Evolutionary conservation across 2,329 filamentous ascomycete species (phyloP), one percentile per base, ranked within the genome.

Genomic region (Phoma sp.): DNA sequence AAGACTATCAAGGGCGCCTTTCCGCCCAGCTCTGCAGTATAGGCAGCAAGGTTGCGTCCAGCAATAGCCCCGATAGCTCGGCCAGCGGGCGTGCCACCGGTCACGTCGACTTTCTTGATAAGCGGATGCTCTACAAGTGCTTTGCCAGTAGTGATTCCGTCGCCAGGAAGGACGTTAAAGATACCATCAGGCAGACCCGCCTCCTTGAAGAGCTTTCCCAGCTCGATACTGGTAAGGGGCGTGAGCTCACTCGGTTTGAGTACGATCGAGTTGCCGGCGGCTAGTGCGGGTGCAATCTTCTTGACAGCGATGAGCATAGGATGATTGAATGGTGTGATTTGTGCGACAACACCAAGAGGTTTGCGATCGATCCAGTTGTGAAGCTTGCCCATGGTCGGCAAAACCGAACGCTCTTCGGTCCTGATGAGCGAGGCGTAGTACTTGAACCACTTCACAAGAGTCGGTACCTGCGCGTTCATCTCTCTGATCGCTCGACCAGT

Each of bases 341-440:
- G 71, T 5, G 67, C 73, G 26, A 75, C 73, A 18, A 75, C 74
- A 5, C 74, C 73, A 11, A 75, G 62, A 14, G 73, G 72, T 26
- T 68, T 70, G 7, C 73, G 59, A 50, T 78, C 76, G 37, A 78
- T 65, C 74, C 74, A 77, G 43, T 78, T 78, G 56, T 78, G 75
- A 23, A 78, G 60, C 67, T 83, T 82, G 0, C 86, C 86, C 21
- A 76, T 76, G 2, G 88, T 90, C 0, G 88, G 88, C 1, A 90
- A 78, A 0, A 91, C 84, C 2, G 84, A 75, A 2, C 86, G 82
- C 72, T 90, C 86, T 65, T 89, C 86, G 1, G 84, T 86, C n/a
- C 88, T 83, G 26, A 89, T 80, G 1, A 90, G 68, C 0, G 86
- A 80, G 1, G 87, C 87, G 65, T 88, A 91, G 75, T 91, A 91